phyloP scores from a whole-genome alignment of 805 yeast species.

The Saccharomycopsis fermentans region DNA sequence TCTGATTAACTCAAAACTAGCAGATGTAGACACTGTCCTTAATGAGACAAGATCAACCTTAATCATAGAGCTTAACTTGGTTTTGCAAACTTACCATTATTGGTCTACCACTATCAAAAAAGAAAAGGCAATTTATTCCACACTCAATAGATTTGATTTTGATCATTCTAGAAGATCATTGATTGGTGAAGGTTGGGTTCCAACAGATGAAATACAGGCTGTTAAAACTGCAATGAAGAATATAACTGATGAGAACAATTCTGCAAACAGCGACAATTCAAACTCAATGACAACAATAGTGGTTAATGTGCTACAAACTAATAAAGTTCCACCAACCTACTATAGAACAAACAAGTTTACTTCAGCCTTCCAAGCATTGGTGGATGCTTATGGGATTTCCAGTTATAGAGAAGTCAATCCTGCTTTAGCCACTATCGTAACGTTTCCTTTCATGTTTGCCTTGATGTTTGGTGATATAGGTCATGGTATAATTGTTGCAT shows the following conservation, averaged over 20 bases:
- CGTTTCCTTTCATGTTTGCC: slow-evolving; percentile 98
- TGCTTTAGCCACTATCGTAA: slow-evolving; percentile 86
- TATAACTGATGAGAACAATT: slow-evolving; percentile 39
- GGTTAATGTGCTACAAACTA: slow-evolving; percentile 55
- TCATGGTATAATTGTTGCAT: slow-evolving; percentile 77
- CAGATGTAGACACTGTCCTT: slow-evolving; percentile 52
- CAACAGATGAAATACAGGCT: slow-evolving; percentile 60
- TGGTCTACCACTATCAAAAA: slow-evolving; percentile 65
- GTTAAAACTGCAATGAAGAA: slow-evolving; percentile 59
- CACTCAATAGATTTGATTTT: slow-evolving; percentile 70
- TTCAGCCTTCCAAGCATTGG: slow-evolving; percentile 82
- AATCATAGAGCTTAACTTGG: slow-evolving; percentile 64
- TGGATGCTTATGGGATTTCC: slow-evolving; percentile 93
- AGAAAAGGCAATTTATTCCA: slow-evolving; percentile 75
- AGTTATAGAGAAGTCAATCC: slow-evolving; percentile 93
- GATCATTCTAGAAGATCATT: slow-evolving; percentile 78
- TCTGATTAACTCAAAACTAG: slow-evolving; percentile 37
- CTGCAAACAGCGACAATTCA: slow-evolving; percentile 11
- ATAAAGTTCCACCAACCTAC: slow-evolving; percentile 86
- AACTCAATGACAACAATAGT: slow-evolving; percentile 33
- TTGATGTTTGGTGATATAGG: slow-evolving; percentile 99
- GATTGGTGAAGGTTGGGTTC: slow-evolving; percentile 96
- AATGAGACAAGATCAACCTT: slow-evolving; percentile 58
- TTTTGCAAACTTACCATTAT: slow-evolving; percentile 61
- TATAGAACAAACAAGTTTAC: slow-evolving; percentile 95